Conservation (phyloP, 2,329 filamentous ascomycete species). For the Calycina marina region DNA sequence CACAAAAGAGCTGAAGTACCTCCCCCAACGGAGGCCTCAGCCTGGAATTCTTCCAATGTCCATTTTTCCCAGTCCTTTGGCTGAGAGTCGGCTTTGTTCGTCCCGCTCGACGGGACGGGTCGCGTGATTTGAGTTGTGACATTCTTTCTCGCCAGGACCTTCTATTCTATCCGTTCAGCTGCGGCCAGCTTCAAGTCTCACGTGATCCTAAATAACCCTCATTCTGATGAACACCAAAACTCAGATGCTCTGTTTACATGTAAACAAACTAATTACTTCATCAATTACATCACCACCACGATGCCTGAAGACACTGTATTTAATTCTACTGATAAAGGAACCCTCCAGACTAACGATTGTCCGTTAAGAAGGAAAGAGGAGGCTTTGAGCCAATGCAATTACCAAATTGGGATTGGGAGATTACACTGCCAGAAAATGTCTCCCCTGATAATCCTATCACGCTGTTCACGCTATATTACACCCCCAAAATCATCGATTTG, state of each 20-base stretch:
- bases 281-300: neutral
- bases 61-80: too few relatives aligned
- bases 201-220: too few relatives aligned
- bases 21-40: too few relatives aligned
- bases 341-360: neutral
- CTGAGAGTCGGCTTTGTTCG: too few relatives aligned
- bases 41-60: too few relatives aligned
- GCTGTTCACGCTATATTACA: conserved; percentile 4
- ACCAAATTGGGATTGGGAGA: neutral
- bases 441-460: conserved; percentile 3
- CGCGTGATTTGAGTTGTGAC: too few relatives aligned
- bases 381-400: neutral
- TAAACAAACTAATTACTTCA: neutral
- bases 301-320: neutral
- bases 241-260: neutral
- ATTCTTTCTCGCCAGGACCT: too few relatives aligned
- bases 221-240: neutral
- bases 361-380: neutral
- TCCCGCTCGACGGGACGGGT: too few relatives aligned
- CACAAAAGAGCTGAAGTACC: too few relatives aligned
- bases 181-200: too few relatives aligned
- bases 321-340: neutral
- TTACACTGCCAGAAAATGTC: conserved; percentile 1
- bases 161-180: too few relatives aligned
- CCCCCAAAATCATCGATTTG: conserved; percentile 2